Base-by-base conservation (phyloP, 176 grass and related monocot genomes). In the Eleusine indica region DNA sequence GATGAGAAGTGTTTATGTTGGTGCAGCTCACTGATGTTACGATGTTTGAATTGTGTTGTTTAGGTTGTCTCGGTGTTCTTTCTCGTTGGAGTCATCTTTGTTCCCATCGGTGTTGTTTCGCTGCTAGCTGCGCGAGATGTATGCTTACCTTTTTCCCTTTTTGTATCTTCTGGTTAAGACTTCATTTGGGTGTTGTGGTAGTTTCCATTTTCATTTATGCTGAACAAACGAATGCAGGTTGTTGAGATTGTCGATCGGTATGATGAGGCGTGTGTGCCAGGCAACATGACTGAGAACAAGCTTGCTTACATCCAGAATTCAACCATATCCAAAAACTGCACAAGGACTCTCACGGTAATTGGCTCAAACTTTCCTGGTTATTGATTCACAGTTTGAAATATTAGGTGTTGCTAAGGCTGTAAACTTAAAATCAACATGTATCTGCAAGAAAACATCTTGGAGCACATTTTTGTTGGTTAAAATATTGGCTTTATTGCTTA, bases 41-140 rank as follows among this genome's bases (percentile, higher is more conserved):
- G 19, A 1, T 70, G 49, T 73, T 84, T 15, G 15, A 0, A 46
- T 91, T 80, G 53, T 85, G 37, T 35, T 87, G 8, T 89, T 80
- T 74, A 99, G 97, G 97, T 99, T 48, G 89, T 99, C 73, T 91
- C 91, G 6, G 93, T 99, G 64, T 92, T 99, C 78, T 87, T 87
- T n/a, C 83, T 96, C 68, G 84, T 99, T 0, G 97, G 91, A 1
- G 6, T 92, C 57, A 71, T 99, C 41, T 99, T 99, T 40, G 85
- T 99, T 53, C 97, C 97, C 37, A 90, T 99, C 11, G 97, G 93
- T 28, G 44, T 96, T 49, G 88, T 90, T 52, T 86, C 91, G 0
- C 88, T 99, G 38, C 68, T 91, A 70, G 88, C 97, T 32, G 94
- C 97, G 21, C 87, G 62, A 70, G 75, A 92, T 74, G 97, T 99